Percentiles rank a stretch among this genome's conserved stretches.
These are phyloP conservation scores for Globisporangium rhizosaccharum DNA, from an alignment of 352 stramenopile species.

Conservation along the genomic window DNA sequence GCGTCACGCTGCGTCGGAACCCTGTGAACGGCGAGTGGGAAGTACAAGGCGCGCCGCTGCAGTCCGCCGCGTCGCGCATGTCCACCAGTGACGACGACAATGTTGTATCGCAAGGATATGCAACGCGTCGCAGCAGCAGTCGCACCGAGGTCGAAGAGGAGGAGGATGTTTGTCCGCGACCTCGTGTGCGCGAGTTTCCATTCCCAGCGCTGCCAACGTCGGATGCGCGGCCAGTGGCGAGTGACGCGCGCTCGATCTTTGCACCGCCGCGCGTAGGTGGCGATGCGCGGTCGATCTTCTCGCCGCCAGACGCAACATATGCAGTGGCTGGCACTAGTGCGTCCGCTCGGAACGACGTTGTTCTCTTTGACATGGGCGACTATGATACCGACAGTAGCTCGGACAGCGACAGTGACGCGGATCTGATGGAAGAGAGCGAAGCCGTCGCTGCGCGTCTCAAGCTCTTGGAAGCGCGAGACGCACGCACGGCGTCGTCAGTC, in stretches of 20 bases:
- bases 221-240: not conserved
- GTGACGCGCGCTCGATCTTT: constrained; percentile 5
- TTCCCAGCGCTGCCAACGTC: not conserved
- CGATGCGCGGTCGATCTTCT: not conserved
- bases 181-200: too few species aligned
- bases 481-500: not conserved
- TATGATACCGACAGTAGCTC: constrained; percentile 2
- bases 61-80: not conserved
- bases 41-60: not conserved
- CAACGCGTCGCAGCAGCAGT: not conserved
- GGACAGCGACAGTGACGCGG: constrained; percentile 8
- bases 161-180: too few species aligned
- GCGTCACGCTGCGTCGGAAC: constrained; percentile 5
- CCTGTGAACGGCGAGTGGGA: not conserved
- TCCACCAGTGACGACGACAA: not conserved
- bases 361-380: constrained; percentile 8
- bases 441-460: constrained; percentile 3
- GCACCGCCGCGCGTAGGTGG: not conserved
- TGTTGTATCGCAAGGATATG: not conserved
- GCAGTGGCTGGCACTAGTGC: too few species aligned
- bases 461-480: not conserved
- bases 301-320: not conserved
- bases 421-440: constrained; percentile 6
- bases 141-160: too few species aligned
- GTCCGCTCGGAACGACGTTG: not conserved